Evolutionary conservation across 208 protist genomes (phyloP).

Genomic region (Acanthamoeba rhysodes): DNA sequence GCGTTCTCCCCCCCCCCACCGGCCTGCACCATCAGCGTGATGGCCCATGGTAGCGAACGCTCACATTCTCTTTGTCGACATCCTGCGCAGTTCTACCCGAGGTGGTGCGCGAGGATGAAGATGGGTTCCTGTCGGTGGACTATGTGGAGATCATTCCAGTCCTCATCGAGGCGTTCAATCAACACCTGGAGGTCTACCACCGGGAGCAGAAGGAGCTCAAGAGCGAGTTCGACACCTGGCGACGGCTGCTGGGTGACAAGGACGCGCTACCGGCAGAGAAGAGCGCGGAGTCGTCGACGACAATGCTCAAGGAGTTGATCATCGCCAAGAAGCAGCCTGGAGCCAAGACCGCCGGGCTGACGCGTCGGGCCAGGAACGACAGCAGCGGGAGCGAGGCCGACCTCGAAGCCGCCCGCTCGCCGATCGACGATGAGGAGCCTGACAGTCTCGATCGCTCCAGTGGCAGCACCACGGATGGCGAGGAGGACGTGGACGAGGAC

Average conservation of each 20-base stretch:
- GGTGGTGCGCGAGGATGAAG: constrained; percentile 54
- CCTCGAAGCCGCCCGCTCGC: not conserved
- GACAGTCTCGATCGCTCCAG: constrained; percentile 26
- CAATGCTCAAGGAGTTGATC: not conserved
- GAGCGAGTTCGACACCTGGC: constrained; percentile 19
- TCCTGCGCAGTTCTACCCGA: not conserved
- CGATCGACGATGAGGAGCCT: not conserved
- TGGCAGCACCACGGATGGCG: not conserved
- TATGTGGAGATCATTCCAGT: constrained; percentile 70
- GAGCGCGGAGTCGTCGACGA: not conserved
- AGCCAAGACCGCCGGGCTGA: too few species aligned
- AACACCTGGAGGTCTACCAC: constrained; percentile 55
- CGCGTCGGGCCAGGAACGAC: not conserved
- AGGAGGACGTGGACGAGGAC: not conserved
- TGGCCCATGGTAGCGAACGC: not conserved
- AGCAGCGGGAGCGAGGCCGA: not conserved
- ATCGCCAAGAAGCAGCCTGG: not conserved
- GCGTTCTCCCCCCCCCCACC: not conserved
- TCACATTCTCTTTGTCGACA: not conserved
- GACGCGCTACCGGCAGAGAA: not conserved
- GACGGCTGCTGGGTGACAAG: not conserved
- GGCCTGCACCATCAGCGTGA: not conserved
- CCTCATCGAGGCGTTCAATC: constrained; percentile 71
- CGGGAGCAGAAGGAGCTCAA: not conserved
- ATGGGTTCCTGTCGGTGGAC: constrained; percentile 32